Percentiles rank a stretch among this genome's conserved stretches.
phyloP scores from a whole-genome alignment of 2,329 filamentous ascomycete genomes.

The Paracamarosporium sp. region DNA sequence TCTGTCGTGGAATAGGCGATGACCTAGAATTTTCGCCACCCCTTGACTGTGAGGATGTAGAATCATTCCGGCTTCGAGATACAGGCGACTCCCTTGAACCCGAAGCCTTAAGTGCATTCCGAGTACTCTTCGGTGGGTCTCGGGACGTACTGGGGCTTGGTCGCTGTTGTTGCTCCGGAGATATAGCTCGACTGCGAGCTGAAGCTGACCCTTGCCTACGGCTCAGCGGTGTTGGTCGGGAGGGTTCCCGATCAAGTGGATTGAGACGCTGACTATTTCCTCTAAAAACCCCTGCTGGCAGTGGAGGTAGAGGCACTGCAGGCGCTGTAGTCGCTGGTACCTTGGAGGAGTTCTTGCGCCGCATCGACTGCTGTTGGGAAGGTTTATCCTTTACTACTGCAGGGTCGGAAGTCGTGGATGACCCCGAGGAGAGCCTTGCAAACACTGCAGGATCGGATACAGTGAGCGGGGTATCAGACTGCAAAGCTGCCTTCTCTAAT shows the following conservation, averaged over 20 bases:
- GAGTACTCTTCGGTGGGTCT: background rate
- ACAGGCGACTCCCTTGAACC: background rate
- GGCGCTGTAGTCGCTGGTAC: background rate
- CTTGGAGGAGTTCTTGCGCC: background rate
- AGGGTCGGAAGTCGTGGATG: conserved; percentile 1
- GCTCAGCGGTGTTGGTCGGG: background rate
- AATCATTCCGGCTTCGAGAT: background rate
- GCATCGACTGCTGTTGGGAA: background rate
- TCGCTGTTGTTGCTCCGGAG: background rate
- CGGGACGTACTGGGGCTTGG: background rate
- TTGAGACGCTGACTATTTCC: background rate
- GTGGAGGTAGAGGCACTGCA: background rate
- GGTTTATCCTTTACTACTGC: background rate
- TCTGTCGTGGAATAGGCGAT: conserved; percentile 3
- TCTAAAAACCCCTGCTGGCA: background rate
- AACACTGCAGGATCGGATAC: conserved; percentile 7
- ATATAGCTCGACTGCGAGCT: background rate
- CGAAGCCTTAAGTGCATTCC: background rate
- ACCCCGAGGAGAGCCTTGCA: conserved; percentile 1
- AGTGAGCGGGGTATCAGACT: background rate
- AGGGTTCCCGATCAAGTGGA: background rate
- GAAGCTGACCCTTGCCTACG: background rate
- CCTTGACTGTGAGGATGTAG: background rate
- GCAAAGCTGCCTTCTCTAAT: background rate
- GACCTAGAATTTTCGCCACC: background rate